These are phyloP conservation scores for Wakefieldia striispora DNA, from an alignment of 768 basidiomycete genomes.

Conservation along the genomic window DNA sequence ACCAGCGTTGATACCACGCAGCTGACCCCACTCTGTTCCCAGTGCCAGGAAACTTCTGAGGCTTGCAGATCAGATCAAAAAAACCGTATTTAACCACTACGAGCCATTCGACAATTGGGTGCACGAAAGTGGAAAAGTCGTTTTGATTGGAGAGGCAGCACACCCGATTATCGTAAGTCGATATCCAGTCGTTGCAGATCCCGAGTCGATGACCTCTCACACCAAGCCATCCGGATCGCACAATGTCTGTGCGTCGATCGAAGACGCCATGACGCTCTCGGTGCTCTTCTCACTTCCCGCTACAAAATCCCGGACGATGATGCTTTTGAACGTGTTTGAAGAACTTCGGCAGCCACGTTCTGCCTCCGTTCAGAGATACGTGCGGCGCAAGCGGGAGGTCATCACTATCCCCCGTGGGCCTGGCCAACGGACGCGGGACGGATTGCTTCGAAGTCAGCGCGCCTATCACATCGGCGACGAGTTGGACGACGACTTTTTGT, in stretches of 20 bases:
- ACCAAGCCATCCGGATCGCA: conserved; percentile 50
- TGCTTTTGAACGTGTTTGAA: conserved; percentile 53
- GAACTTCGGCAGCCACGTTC: conserved; percentile 54
- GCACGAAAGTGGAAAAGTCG: conserved; percentile 48
- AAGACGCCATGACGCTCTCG: conserved; percentile 61
- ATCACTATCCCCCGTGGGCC: conserved; percentile 43
- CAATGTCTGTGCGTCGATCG: conserved; percentile 46
- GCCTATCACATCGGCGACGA: conserved; percentile 38
- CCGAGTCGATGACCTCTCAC: background rate
- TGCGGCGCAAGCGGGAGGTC: conserved; percentile 42
- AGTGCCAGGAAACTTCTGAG: conserved; percentile 22
- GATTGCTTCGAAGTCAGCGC: conserved; percentile 28
- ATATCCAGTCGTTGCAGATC: background rate
- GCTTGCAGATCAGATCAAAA: conserved; percentile 14
- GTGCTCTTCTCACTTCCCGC: conserved; percentile 53
- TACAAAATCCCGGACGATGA: conserved; percentile 41
- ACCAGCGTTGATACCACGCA: no score
- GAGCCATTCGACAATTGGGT: conserved; percentile 46
- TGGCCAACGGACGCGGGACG: conserved; percentile 45
- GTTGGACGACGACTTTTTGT: conserved; percentile 37
- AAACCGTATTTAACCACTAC: conserved; percentile 32
- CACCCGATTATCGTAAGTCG: conserved; percentile 49
- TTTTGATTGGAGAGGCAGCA: conserved; percentile 57
- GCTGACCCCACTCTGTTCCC: background rate
- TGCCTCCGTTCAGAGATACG: conserved; percentile 38